Evolutionary conservation across 1,284 basidiomycete genomes (phyloP).

Genomic region (Exsudoporus floridanus): DNA sequence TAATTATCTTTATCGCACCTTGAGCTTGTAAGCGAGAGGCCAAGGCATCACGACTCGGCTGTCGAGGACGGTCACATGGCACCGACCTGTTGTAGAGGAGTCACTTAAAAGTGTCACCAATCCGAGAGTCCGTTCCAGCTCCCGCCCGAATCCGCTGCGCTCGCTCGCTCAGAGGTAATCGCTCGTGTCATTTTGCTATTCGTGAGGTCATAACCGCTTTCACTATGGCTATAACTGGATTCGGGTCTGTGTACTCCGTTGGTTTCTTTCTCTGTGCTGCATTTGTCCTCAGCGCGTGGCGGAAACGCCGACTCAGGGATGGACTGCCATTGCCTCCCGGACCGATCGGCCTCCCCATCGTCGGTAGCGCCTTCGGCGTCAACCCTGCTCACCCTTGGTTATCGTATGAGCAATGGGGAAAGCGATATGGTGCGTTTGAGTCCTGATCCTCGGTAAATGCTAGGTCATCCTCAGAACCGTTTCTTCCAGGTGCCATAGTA

Average conservation of each 20-base stretch:
- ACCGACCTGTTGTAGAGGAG: no score
- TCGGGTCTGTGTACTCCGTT: constrained; percentile 3
- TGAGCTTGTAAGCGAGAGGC: no score
- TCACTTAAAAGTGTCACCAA: neutral
- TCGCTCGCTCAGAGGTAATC: neutral
- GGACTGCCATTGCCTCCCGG: constrained; percentile 32
- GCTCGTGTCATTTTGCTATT: no score
- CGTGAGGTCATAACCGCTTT: neutral
- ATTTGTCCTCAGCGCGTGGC: constrained; percentile 16
- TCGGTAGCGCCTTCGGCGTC: constrained; percentile 28
- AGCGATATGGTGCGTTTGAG: constrained; percentile 25
- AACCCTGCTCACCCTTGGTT: constrained; percentile 27
- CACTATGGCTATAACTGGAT: constrained; percentile 1
- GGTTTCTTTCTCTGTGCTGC: constrained; percentile 10
- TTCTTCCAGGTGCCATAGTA: constrained; percentile 36
- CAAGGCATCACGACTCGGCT: no score
- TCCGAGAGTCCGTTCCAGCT: neutral
- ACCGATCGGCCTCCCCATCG: constrained; percentile 29
- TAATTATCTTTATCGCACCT: no score
- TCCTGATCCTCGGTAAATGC: neutral
- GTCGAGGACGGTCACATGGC: no score
- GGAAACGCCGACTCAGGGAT: constrained; percentile 6
- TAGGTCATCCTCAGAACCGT: neutral
- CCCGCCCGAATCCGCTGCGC: no score
- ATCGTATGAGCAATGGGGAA: constrained; percentile 33